These are phyloP conservation scores for Hymenotorrendiella dingleyae DNA, from an alignment of 2,329 filamentous ascomycete genomes.

Conservation along the genomic window DNA sequence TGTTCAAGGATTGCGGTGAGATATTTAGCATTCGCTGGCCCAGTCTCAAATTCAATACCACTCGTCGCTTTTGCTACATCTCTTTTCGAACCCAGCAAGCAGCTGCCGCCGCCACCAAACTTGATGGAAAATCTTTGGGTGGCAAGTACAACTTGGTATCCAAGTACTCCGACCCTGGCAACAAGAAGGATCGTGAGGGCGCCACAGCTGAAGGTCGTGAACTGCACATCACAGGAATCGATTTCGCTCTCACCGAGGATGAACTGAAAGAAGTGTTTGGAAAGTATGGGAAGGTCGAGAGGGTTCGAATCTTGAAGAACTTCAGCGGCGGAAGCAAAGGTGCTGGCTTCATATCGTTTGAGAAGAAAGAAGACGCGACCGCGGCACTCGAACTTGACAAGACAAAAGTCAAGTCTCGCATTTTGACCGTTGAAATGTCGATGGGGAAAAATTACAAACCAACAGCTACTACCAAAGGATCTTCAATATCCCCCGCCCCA, in stretches of 20 bases:
- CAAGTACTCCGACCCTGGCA: constrained; percentile 77
- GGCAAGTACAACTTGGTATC: constrained; percentile 63
- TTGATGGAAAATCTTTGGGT: constrained; percentile 67
- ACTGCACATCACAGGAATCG: constrained; percentile 68
- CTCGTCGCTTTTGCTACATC: constrained; percentile 91
- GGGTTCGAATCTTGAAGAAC: constrained; percentile 64
- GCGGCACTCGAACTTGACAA: constrained; percentile 65
- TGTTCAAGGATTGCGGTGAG: constrained; percentile 72
- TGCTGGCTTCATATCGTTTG: constrained; percentile 74
- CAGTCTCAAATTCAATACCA: constrained; percentile 81
- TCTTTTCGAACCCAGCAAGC: constrained; percentile 70
- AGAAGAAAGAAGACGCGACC: constrained; percentile 62
- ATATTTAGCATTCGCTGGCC: constrained; percentile 85
- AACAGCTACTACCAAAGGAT: constrained; percentile 41
- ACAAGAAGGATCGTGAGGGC: constrained; percentile 73
- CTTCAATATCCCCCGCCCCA: constrained; percentile 29
- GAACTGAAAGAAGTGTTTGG: constrained; percentile 67
- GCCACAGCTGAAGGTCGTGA: constrained; percentile 84
- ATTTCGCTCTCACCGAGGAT: constrained; percentile 54
- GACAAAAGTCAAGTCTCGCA: constrained; percentile 60
- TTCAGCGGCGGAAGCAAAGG: constrained; percentile 66
- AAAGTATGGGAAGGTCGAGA: constrained; percentile 69
- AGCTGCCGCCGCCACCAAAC: constrained; percentile 63
- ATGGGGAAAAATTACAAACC: constrained; percentile 51
- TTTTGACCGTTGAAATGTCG: constrained; percentile 60